Conservation (phyloP, 306 rosid genomes). For the Arachis hypogaea region DNA sequence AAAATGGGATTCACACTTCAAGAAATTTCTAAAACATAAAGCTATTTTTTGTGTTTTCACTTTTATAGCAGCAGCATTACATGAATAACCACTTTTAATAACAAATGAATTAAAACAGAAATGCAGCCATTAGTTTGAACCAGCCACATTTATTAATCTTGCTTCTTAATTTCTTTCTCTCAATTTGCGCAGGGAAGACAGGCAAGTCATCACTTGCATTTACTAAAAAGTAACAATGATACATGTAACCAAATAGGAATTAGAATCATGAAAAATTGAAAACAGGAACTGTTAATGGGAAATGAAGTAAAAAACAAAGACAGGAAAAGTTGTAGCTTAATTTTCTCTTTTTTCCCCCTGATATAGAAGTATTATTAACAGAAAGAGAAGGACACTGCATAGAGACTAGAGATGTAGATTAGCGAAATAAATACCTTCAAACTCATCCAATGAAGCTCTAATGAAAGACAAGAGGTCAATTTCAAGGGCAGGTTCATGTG, state of each 20-base stretch:
- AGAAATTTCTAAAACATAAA: not conserved
- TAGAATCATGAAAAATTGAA: conserved; percentile 3
- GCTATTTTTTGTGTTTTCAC: not conserved
- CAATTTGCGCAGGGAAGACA: not conserved
- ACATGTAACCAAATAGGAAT: not conserved
- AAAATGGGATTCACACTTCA: not conserved
- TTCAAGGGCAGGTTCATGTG: conserved; percentile 44
- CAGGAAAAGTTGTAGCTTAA: not conserved
- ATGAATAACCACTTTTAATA: not conserved
- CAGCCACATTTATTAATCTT: not conserved
- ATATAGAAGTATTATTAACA: too few relatives aligned
- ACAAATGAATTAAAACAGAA: not conserved
- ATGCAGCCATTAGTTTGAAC: not conserved
- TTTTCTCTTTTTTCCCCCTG: too few relatives aligned
- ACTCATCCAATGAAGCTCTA: conserved; percentile 56
- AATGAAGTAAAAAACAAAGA: not conserved
- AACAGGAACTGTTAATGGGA: not conserved
- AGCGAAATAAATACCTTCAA: conserved; percentile 64
- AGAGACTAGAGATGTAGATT: conserved; percentile 6
- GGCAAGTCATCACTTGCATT: not conserved
- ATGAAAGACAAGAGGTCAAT: conserved; percentile 66
- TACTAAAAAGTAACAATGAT: not conserved
- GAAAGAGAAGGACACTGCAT: not conserved
- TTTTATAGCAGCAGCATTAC: not conserved
- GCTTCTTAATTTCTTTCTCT: not conserved